Base-by-base conservation (phyloP, 2,329 filamentous ascomycete genomes). In the Pestalotiopsis sp. region DNA sequence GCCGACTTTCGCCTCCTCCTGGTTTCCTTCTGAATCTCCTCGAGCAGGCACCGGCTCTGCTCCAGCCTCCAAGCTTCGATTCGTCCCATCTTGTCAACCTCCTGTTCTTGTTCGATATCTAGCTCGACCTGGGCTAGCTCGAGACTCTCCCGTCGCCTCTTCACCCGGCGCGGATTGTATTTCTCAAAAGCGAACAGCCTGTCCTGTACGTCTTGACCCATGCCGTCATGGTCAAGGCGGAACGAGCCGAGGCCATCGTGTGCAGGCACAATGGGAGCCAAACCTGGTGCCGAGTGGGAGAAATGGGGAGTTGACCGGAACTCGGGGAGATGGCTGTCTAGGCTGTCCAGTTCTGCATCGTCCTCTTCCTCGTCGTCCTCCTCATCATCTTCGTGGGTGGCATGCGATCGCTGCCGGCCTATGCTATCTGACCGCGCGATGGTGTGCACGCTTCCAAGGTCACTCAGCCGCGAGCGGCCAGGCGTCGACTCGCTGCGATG, bases 161-260 rank as follows among this genome's bases (percentile, higher is more conserved):
- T 86, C 59, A 91, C 83, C 60, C 92, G 87, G 67, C 88, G 87
- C 0, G 93, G 92, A 73, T 97, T 97, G 80, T 92, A 93, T 71
- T 89, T 88, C 79, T 98, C 95, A 78, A 97, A 96, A 70, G 93
- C 92, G 85, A 94, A 98, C 61, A 98, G 82, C 72, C 95, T 92
- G 70, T 97, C 92, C 77, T 97, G 94, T 25, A 94, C 86, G 58
- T 89, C 86, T 1, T 80, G 76, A 2, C 83, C 83, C 72, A 86
- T 76, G 70, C 83, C 76, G 77, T 87, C 81, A 72, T 89, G 77
- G 82, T 93, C 78, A 76, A 93, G 70, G 80, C 85, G 88, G 79
- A 99, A 99, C 6, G 92, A 93, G 4, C 96, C 96, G 60, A 98
- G 81, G 1, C 96, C 96, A 83, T 99, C 95, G 77, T 99, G 96